phyloP scores from a whole-genome alignment of 75 land plant genomes.

The Selaginella moellendorffii region DNA sequence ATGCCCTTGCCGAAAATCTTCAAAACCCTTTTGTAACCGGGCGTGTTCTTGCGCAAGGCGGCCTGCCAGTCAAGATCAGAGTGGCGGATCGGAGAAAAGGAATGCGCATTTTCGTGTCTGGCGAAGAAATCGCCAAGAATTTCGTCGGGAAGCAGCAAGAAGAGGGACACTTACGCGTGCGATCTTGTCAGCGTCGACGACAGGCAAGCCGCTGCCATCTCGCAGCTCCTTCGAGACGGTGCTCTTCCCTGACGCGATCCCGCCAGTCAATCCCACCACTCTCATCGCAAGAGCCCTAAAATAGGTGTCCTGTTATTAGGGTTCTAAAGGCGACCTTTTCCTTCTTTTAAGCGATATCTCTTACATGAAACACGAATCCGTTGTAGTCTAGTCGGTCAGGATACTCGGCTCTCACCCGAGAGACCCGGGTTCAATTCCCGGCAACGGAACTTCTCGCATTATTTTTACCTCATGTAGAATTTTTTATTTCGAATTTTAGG shows the following conservation, averaged over 20 bases:
- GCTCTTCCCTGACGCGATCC: conserved; percentile 92
- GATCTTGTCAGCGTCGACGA: conserved; percentile 77
- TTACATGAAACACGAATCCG: no score
- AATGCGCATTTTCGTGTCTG: no score
- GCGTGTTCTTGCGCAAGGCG: conserved; percentile 57
- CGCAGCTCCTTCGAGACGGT: conserved; percentile 75
- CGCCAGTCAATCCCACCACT: conserved; percentile 84
- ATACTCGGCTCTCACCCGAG: conserved; percentile 4
- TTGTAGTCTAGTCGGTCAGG: conserved; percentile 1
- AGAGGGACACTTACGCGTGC: conserved; percentile 32
- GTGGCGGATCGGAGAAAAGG: neutral
- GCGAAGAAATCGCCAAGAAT: no score
- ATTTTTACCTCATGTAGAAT: no score
- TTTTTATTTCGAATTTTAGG: no score
- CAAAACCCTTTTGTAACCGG: conserved; percentile 79
- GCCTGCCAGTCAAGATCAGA: conserved; percentile 28
- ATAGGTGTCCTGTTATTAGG: no score
- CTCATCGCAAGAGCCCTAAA: conserved; percentile 29
- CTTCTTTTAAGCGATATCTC: no score
- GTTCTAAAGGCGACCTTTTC: no score
- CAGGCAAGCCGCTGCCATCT: conserved; percentile 35
- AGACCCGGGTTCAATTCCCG: conserved; percentile 1
- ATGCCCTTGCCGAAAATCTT: conserved; percentile 57
- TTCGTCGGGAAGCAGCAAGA: no score
- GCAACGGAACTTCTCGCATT: no score